These are phyloP conservation scores for Grosmannia penicillata DNA, from an alignment of 2,329 filamentous ascomycete genomes.

Conservation along the genomic window DNA sequence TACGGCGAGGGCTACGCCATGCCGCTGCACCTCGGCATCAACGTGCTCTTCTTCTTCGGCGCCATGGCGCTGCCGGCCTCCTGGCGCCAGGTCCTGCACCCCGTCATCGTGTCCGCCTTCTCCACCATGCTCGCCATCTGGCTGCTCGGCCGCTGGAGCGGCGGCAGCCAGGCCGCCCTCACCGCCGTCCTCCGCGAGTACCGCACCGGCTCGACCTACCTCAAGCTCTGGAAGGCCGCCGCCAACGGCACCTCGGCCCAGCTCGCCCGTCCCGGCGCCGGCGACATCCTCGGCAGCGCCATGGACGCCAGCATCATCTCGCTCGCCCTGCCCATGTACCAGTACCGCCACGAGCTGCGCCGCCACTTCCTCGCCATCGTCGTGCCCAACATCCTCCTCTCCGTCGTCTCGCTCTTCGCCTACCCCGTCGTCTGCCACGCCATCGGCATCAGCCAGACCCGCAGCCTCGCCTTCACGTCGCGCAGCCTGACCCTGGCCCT, in stretches of 20 bases:
- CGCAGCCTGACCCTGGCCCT: constrained; percentile 44
- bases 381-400: constrained; percentile 34
- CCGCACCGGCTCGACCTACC: constrained; percentile 36
- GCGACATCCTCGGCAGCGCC: constrained; percentile 37
- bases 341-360: constrained; percentile 40
- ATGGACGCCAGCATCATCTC: constrained; percentile 45
- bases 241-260: neutral
- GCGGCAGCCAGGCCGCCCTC: constrained; percentile 23
- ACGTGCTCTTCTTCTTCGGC: constrained; percentile 34
- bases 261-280: constrained; percentile 32
- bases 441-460: constrained; percentile 35
- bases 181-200: constrained; percentile 28
- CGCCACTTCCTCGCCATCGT: constrained; percentile 38
- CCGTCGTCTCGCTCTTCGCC: constrained; percentile 37
- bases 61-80: constrained; percentile 31
- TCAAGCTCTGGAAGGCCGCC: constrained; percentile 28
- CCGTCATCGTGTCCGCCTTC: constrained; percentile 39
- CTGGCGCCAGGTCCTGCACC: constrained; percentile 40
- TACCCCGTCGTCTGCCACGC: constrained; percentile 40
- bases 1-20: constrained; percentile 36
- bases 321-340: constrained; percentile 45
- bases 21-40: constrained; percentile 30
- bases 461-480: constrained; percentile 39
- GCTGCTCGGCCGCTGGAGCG: constrained; percentile 30
- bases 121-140: constrained; percentile 37